Evolutionary conservation across 1,139 yeast genomes (phyloP).

Genomic region (Blastobotrys persicus): DNA sequence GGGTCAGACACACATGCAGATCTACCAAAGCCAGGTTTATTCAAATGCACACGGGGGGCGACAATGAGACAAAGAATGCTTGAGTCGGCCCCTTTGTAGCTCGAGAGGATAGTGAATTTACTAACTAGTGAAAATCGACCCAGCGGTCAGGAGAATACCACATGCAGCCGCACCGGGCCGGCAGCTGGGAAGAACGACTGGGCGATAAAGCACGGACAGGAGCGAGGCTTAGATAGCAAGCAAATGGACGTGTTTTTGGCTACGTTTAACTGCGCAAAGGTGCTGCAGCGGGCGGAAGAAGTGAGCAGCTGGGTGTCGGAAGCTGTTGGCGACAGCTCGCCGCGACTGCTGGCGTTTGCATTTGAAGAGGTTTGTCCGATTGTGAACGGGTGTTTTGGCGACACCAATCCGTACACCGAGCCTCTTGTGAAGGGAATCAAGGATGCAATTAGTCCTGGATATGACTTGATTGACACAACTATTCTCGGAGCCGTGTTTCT

Average conservation of each 20-base stretch:
- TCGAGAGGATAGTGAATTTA: too few relatives aligned
- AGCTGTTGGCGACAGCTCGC: slow-evolving; percentile 10
- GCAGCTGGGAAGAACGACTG: background rate
- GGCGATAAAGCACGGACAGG: background rate
- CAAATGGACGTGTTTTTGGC: slow-evolving; percentile 16
- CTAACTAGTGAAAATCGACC: too few relatives aligned
- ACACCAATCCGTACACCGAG: slow-evolving; percentile 44
- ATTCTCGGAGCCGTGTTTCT: slow-evolving; percentile 68
- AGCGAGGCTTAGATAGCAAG: background rate
- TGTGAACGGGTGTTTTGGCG: slow-evolving; percentile 56
- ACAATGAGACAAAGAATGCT: too few relatives aligned
- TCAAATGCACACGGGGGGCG: too few relatives aligned
- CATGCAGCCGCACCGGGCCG: too few relatives aligned
- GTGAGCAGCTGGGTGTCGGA: slow-evolving; percentile 5
- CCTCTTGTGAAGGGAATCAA: slow-evolving; percentile 44
- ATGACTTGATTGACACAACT: slow-evolving; percentile 47
- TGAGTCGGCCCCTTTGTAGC: too few relatives aligned
- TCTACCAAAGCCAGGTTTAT: too few relatives aligned
- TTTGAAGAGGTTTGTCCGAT: slow-evolving; percentile 72
- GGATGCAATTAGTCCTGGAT: slow-evolving; percentile 42
- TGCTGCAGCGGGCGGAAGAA: slow-evolving; percentile 1
- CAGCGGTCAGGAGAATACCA: too few relatives aligned
- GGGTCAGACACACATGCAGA: too few relatives aligned
- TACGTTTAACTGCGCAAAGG: slow-evolving; percentile 33
- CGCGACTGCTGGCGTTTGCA: slow-evolving; percentile 58